Conservation (phyloP, 1,139 yeast genomes). For the Hemisphaericaspora xylofermentans region DNA sequence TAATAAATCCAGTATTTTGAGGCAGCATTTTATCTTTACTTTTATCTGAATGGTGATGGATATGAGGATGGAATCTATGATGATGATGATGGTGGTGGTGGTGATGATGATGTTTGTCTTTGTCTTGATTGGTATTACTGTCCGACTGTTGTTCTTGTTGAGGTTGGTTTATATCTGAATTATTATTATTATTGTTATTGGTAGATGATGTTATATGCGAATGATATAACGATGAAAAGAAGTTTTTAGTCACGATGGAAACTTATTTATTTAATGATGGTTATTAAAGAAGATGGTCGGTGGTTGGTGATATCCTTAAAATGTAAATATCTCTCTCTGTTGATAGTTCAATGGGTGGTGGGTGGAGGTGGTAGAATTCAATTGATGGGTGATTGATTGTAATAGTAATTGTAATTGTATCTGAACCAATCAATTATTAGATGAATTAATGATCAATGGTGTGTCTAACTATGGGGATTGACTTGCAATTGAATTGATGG, state of each 20-base stretch:
- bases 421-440: too few species aligned
- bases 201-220: neutral
- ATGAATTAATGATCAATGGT: too few species aligned
- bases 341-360: too few species aligned
- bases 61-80: neutral
- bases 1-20: slow-evolving; percentile 10
- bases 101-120: neutral
- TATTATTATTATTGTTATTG: neutral
- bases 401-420: too few species aligned
- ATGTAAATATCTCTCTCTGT: too few species aligned
- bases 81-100: neutral
- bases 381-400: neutral
- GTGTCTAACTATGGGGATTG: too few species aligned
- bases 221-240: slow-evolving; percentile 3
- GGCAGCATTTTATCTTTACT: slow-evolving; percentile 9
- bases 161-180: too few species aligned
- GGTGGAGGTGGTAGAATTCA: too few species aligned
- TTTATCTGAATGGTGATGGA: neutral
- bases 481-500: too few species aligned
- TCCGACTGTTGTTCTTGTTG: neutral
- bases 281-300: neutral
- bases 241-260: slow-evolving; percentile 4
- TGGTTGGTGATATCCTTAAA: too few species aligned
- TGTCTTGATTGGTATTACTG: neutral
- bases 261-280: too few species aligned